Conservation (phyloP, 345 rosid genomes). For the Noccaea caerulescens region DNA sequence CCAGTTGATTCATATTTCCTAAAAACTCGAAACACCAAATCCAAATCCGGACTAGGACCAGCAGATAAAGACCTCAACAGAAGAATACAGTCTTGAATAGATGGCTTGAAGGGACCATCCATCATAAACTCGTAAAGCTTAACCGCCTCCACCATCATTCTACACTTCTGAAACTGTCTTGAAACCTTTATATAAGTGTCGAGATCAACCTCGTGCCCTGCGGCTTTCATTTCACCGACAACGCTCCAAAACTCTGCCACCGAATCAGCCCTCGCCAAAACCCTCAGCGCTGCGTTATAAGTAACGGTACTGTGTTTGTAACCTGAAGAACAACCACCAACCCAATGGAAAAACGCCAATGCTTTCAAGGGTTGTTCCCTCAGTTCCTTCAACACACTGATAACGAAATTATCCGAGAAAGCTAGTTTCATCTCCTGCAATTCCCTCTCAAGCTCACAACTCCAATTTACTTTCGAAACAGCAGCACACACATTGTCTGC, state of each 20-base stretch:
- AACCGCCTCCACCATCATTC: constrained; percentile 71
- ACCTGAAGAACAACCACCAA: constrained; percentile 42
- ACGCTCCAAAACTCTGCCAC: constrained; percentile 69
- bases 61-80: constrained; percentile 63
- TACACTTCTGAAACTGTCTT: constrained; percentile 74
- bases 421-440: constrained; percentile 54
- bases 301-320: constrained; percentile 56
- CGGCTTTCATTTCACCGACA: constrained; percentile 67
- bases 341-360: constrained; percentile 60
- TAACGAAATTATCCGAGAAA: constrained; percentile 66
- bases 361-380: constrained; percentile 60
- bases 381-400: constrained; percentile 71
- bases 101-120: constrained; percentile 84
- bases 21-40: constrained; percentile 67
- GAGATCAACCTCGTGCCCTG: constrained; percentile 64
- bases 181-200: constrained; percentile 76
- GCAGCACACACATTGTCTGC: constrained; percentile 51
- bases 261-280: constrained; percentile 66
- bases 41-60: constrained; percentile 53
- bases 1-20: constrained; percentile 63
- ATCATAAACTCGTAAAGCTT: constrained; percentile 86
- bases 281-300: constrained; percentile 65
- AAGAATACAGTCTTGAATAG: constrained; percentile 63
- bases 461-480: constrained; percentile 52
- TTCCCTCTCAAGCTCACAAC: constrained; percentile 56